Base-by-base conservation (phyloP, 148 eudicot species). In the Rhododendron williamsianum region DNA sequence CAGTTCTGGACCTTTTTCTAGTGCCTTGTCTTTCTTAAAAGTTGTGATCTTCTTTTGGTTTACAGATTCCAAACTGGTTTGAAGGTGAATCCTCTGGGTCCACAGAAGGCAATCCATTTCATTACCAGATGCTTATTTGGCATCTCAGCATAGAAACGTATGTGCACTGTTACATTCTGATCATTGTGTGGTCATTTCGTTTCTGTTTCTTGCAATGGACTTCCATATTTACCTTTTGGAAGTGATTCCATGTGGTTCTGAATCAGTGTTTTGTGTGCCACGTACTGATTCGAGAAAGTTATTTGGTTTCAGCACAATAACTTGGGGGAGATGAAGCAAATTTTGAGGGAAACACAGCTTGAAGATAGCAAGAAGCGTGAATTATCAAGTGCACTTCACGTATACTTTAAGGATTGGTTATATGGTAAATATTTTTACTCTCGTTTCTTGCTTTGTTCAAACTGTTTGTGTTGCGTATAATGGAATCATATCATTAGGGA, bases 21-120 rank as follows among this genome's bases (percentile, higher is more conserved):
- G 16, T 60, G 21, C 46, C 19, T 65, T 38, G 9, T 8, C 12
- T 23, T 60, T 81, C 49, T 38, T 38, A 43, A 15, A 56, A 63
- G 33, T 33, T 4, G 16, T 83, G 15, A 21, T 82, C n/a, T 56
- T 52, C 21, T 65, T 86, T 80, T 65, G 30, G 56, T 89, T 35
- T 46, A 58, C 92, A 95, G 98, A 93, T 97, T 89, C 99, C 98
- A 18, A 93, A 93, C 86, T 94, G 98, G 95, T 91, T 95, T 88
- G 92, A 85, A 87, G 92, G 93, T 84, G 94, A 93, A 91, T 88
- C 89, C 73, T 89, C 91, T 83, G 98, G 94, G 85, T 86, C 92
- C 82, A 97, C 98, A 43, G 92, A 91, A 89, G 93, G 89, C 86
- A 95, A 97, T 86, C 99, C 99, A 67, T 97, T 97, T 89, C 92